Evolutionary conservation across 2,329 filamentous ascomycete genomes (phyloP).

Genomic region (Endocalyx cinctus): DNA sequence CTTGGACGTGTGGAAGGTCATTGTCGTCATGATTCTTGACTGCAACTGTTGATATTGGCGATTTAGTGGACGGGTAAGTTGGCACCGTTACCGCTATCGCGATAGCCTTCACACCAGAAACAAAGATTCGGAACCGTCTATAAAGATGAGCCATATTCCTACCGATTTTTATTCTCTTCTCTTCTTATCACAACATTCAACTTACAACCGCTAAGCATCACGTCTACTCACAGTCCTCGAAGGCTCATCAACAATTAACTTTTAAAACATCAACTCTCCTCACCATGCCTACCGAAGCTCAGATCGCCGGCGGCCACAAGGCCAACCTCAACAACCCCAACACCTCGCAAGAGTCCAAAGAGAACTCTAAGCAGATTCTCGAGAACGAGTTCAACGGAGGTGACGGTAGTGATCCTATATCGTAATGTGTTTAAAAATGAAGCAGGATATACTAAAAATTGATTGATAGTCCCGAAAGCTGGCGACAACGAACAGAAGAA

Average conservation of each 20-base stretch:
- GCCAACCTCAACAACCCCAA: constrained; percentile 54
- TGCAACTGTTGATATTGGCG: too few relatives aligned
- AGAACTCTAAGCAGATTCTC: constrained; percentile 49
- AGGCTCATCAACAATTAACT: neutral
- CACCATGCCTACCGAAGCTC: constrained; percentile 45
- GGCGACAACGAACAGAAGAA: constrained; percentile 41
- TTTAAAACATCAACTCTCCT: neutral
- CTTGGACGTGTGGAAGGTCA: constrained; percentile 5
- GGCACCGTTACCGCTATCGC: neutral
- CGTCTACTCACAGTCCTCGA: neutral
- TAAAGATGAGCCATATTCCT: constrained; percentile 7
- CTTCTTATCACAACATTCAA: neutral
- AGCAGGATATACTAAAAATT: too few relatives aligned
- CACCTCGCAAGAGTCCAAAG: constrained; percentile 49
- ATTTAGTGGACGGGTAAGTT: constrained; percentile 2
- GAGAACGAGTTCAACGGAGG: constrained; percentile 44
- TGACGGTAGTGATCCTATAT: constrained; percentile 22
- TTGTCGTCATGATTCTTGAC: constrained; percentile 14
- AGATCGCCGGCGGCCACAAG: constrained; percentile 55
- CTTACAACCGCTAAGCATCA: neutral
- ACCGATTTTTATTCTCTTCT: too few relatives aligned
- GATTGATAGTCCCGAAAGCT: constrained; percentile 22
- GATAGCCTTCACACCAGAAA: neutral
- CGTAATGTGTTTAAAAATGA: neutral
- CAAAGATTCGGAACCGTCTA: constrained; percentile 2